phyloP scores from a whole-genome alignment of 805 yeast genomes.

The Komagataella pseudopastoris region DNA sequence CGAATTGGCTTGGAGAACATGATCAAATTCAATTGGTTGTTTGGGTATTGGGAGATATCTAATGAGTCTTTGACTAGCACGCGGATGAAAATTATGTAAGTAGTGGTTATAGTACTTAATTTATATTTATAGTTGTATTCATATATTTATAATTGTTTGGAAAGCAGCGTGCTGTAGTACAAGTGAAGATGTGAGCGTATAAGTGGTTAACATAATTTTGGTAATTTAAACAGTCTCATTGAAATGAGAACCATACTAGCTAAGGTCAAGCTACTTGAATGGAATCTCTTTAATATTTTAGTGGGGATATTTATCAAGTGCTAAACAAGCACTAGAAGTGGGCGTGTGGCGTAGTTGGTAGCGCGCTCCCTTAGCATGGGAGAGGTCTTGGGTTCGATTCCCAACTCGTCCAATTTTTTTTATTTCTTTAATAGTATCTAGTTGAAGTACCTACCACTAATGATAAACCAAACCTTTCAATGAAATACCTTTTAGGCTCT shows the following conservation, averaged over 20 bases:
- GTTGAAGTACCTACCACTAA: too few relatives aligned
- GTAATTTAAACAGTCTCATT: too few relatives aligned
- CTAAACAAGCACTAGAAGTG: constrained; percentile 9
- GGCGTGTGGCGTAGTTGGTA: constrained; percentile 81
- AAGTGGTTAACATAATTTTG: too few relatives aligned
- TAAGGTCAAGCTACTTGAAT: background rate
- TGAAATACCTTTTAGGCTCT: background rate
- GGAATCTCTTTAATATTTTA: background rate
- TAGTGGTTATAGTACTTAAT: background rate
- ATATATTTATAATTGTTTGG: too few relatives aligned
- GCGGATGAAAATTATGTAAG: background rate
- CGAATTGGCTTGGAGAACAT: background rate
- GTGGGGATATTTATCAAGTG: background rate
- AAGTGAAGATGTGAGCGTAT: too few relatives aligned
- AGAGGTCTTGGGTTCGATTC: constrained; percentile 75
- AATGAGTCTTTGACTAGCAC: background rate
- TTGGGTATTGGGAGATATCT: background rate
- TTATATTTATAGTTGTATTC: too few relatives aligned
- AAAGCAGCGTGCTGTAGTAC: too few relatives aligned
- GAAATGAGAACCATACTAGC: background rate
- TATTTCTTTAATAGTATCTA: too few relatives aligned
- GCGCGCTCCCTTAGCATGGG: constrained; percentile 77
- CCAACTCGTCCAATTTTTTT: constrained; percentile 63
- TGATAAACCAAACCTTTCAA: constrained; percentile 9
- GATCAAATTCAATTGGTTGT: background rate